Conservation (phyloP, 257 asterid genomes). For the Solanum chmielewskii region DNA sequence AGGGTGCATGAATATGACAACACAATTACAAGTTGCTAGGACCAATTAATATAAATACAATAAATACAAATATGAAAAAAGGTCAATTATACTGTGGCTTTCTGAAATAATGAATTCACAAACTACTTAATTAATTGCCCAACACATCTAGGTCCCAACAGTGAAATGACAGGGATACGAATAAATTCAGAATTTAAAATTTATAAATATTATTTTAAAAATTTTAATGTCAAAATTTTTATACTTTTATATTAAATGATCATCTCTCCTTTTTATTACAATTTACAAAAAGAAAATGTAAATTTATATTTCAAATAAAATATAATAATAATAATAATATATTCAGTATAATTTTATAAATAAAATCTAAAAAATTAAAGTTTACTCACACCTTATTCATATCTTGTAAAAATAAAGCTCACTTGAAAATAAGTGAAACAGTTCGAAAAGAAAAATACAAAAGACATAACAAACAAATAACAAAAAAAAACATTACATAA, state of each 20-base stretch:
- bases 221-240: background rate
- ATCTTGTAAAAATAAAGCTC: no score
- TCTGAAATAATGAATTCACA: background rate
- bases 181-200: background rate
- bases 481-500: no score
- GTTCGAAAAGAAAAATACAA: no score
- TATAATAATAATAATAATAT: no score
- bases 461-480: no score
- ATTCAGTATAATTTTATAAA: no score
- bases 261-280: background rate
- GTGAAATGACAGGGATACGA: background rate
- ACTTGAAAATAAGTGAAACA: accelerated
- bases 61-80: background rate
- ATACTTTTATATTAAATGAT: background rate
- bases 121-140: background rate
- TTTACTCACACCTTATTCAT: no score
- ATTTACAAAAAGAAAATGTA: no score
- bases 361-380: no score
- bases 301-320: no score
- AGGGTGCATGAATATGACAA: background rate
- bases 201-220: background rate
- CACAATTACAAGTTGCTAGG: background rate
- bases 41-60: background rate
- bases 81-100: background rate
- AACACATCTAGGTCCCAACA: background rate